A percentile compares a stretch with the other conserved stretches of the same genome.
phyloP scores from a whole-genome alignment of 768 basidiomycete genomes.

The Psilocybe tampanensis region DNA sequence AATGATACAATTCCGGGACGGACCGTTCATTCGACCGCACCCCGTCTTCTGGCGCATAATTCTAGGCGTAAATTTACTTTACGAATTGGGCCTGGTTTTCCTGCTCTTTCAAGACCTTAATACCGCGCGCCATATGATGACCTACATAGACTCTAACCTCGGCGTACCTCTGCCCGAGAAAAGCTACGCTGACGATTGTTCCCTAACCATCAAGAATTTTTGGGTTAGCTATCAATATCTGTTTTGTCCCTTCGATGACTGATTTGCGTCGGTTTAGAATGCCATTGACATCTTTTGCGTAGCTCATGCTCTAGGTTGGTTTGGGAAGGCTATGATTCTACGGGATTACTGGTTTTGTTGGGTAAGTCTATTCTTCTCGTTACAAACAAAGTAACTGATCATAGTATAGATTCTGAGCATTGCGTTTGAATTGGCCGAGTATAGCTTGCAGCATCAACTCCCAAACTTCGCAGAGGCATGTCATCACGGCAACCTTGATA shows the following conservation, averaged over 20 bases:
- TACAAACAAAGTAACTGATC: conserved; percentile 10
- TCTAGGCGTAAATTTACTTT: conserved; percentile 80
- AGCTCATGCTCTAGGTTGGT: conserved; percentile 87
- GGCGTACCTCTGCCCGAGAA: conserved; percentile 81
- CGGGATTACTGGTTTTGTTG: conserved; percentile 95
- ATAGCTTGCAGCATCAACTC: conserved; percentile 86
- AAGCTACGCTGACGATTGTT: conserved; percentile 83
- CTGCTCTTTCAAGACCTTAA: conserved; percentile 83
- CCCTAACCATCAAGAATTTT: conserved; percentile 58
- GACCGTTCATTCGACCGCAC: conserved; percentile 86
- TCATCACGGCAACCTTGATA: conserved; percentile 12
- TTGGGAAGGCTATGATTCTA: conserved; percentile 87
- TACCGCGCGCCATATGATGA: conserved; percentile 80
- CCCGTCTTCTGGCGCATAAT: conserved; percentile 85
- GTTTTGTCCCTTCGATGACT: conserved; percentile 1
- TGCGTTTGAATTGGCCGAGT: conserved; percentile 88
- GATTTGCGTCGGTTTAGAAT: conserved; percentile 43
- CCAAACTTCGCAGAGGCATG: conserved; percentile 85
- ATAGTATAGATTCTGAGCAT: conserved; percentile 73
- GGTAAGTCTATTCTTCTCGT: conserved; percentile 44
- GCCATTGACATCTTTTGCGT: conserved; percentile 87
- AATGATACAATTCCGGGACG: conserved; percentile 88
- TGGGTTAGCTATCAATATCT: conserved; percentile 54
- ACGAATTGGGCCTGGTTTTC: conserved; percentile 83
- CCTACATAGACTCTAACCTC: conserved; percentile 70